Conservation (phyloP, 1,139 yeast species). For the Diutina mesorugosa region DNA sequence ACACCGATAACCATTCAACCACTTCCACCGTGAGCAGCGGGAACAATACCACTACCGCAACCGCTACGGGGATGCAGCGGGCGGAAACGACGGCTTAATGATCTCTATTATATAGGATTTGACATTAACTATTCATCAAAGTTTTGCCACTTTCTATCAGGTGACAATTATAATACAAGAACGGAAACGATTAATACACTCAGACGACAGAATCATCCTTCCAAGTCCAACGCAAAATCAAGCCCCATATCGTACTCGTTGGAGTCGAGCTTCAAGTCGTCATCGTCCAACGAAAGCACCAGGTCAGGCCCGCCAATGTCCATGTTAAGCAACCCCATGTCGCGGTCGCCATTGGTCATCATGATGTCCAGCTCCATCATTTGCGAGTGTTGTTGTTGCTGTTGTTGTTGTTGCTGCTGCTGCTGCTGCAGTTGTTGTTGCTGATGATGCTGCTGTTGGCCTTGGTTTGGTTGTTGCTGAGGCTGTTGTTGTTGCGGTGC, state of each 20-base stretch:
- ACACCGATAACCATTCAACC: too few species aligned
- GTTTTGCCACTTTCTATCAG: background rate
- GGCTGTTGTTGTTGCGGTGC: background rate
- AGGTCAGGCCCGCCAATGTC: background rate
- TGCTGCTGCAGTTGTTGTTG: background rate
- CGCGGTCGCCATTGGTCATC: slow-evolving; percentile 1
- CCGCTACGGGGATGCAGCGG: background rate
- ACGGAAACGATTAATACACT: background rate
- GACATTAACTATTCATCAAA: background rate
- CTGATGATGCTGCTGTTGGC: background rate
- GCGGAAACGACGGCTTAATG: background rate
- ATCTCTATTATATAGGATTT: background rate
- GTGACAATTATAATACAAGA: background rate
- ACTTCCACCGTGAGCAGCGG: too few species aligned
- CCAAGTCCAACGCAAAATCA: background rate
- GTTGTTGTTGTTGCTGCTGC: background rate
- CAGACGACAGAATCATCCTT: background rate
- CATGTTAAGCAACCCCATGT: slow-evolving; percentile 1
- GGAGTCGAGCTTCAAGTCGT: background rate
- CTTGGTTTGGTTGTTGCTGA: background rate
- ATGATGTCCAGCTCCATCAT: background rate
- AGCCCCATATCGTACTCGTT: slow-evolving; percentile 2
- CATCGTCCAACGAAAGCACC: background rate
- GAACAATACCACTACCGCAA: too few species aligned
- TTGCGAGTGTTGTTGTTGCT: background rate